Base-by-base conservation (phyloP, 371 early-diverging fungal genomes). In the Mycotypha africana region DNA sequence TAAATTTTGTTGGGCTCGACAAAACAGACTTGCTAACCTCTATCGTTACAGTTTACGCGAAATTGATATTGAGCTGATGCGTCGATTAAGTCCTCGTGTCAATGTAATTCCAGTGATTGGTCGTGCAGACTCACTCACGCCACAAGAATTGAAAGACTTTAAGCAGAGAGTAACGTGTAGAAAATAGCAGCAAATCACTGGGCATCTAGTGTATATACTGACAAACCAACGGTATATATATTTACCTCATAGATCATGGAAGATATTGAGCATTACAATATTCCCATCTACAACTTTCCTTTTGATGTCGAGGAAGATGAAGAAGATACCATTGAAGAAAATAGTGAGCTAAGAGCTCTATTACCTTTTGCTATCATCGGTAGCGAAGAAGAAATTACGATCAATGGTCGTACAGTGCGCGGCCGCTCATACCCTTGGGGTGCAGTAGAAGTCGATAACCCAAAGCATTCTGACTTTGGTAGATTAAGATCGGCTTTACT, bases 391-490 rank as follows among this genome's bases (percentile, higher is more conserved):
- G 93, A 91, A 43, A 85, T 93, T 37, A 72, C 70, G 11, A 75
- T 89, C 19, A 89, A 88, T 38, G 85, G 82, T 26, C 78, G 79
- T 40, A 54, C 64, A 17, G 84, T 97, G 23, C 85, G 99, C 37
- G 98, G 95, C 44, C 84, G 99, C 42, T 92, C 87, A 58, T 99
- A 99, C 65, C 97, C 96, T n/a, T 99, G 99, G 99, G 99, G 99
- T 57, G 81, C 93, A 43, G 95, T 99, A 25, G 96, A 98, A 70
- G 88, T 92, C 40, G 88, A 85, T 40, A 87, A 89, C 49, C 82
- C 84, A 10, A 81, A 91, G 57, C 93, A 96, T 65, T 97, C 93
- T 59, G 99, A 99, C 60, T 99, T 99, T 69, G 91, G 87, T 15
- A 86, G 90, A 49, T 81, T 99, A 42, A 82, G 95, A 55, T 93